These are phyloP conservation scores for Salix caprea DNA, from an alignment of 345 rosid species.

Conservation along the genomic window DNA sequence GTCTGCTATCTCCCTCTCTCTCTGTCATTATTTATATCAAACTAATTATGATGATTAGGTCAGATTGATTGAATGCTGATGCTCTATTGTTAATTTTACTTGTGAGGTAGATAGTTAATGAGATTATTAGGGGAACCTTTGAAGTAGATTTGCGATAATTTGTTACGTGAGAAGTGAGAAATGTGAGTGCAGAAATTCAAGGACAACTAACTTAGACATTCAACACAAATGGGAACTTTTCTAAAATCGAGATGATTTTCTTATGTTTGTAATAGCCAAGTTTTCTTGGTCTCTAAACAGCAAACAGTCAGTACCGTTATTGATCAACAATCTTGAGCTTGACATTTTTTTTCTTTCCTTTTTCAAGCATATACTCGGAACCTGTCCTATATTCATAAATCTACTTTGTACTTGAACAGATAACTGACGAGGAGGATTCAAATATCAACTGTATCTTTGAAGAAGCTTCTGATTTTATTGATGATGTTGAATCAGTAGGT, in stretches of 20 bases:
- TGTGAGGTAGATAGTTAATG: not conserved
- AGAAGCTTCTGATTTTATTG: constrained; percentile 78
- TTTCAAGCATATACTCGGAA: not conserved
- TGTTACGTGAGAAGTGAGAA: not conserved
- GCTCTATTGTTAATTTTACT: not conserved
- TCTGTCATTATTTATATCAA: not conserved
- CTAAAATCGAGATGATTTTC: constrained; percentile 8
- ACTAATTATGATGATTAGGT: not conserved
- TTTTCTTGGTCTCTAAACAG: not conserved
- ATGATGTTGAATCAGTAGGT: constrained; percentile 18
- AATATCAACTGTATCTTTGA: constrained; percentile 69
- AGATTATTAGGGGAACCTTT: not conserved
- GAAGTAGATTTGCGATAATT: not conserved
- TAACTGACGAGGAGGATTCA: constrained; percentile 76
- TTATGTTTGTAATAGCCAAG: not conserved
- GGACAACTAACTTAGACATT: not conserved
- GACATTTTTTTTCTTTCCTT: not conserved
- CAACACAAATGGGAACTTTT: not conserved
- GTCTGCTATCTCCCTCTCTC: constrained; percentile 8
- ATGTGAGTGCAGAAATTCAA: not conserved
- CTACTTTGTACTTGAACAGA: constrained; percentile 38
- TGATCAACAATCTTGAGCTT: not conserved
- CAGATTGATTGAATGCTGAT: not conserved
- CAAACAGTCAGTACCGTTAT: not conserved
- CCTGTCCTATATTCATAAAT: not conserved